Conservation (phyloP, 306 rosid genomes). For the Canavalia ensiformis region DNA sequence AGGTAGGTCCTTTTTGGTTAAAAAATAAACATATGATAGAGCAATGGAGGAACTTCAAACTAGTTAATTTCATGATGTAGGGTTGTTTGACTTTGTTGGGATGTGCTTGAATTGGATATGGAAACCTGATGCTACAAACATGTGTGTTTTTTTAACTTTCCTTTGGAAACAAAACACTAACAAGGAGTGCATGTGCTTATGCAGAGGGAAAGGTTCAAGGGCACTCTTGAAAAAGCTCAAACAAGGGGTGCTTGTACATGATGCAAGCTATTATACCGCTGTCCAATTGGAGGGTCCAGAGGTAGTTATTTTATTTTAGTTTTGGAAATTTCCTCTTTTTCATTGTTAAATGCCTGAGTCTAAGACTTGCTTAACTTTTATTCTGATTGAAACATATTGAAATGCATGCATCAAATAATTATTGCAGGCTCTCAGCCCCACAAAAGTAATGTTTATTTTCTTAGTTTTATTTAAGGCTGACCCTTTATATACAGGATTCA, state of each 20-base stretch:
- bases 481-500: slow-evolving; percentile 61
- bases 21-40: not conserved
- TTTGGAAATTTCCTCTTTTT: not conserved
- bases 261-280: slow-evolving; percentile 79
- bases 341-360: not conserved
- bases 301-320: slow-evolving; percentile 51
- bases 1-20: slow-evolving; percentile 51
- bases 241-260: slow-evolving; percentile 74
- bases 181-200: slow-evolving; percentile 27
- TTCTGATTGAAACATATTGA: slow-evolving; percentile 9
- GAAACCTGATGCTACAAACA: slow-evolving; percentile 12
- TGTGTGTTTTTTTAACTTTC: slow-evolving; percentile 15
- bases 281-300: slow-evolving; percentile 89
- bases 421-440: not conserved
- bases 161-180: slow-evolving; percentile 40
- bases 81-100: slow-evolving; percentile 25
- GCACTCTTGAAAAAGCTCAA: slow-evolving; percentile 76
- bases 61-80: slow-evolving; percentile 14
- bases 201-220: slow-evolving; percentile 87
- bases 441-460: not conserved
- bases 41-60: slow-evolving; percentile 17
- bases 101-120: slow-evolving; percentile 20
- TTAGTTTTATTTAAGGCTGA: slow-evolving; percentile 15
- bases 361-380: not conserved
- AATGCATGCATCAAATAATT: slow-evolving; percentile 14